Base-by-base conservation (phyloP, 1,284 basidiomycete genomes). In the Somion occarium region DNA sequence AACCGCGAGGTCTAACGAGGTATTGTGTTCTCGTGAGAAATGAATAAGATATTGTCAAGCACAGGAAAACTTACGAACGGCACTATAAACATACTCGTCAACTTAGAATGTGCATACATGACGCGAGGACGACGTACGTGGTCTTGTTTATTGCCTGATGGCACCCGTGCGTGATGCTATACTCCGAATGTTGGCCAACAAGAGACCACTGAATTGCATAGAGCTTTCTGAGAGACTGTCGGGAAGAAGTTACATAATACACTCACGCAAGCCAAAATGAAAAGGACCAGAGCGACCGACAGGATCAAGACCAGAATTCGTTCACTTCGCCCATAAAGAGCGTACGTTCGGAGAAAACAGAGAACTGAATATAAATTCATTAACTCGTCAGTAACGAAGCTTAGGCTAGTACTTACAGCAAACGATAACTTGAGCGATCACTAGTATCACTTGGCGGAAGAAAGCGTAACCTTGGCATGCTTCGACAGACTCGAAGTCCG, bases 371-470 rank as follows among this genome's bases (percentile, higher is more conserved):
- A 20, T 15, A 7, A 25, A 38, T 52, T n/a, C 15, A 56, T 47
- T 18, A 44, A 22, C 3, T 22, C 5, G 15, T 9, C 20, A 5
- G 39, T 19, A n/a, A 7, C 41, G 1, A 19, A 12, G 37, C 13
- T 9, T 39, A 20, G n/a, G 27, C 19, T 30, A 11, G 38, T 4
- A 52, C 64, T 38, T 49, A 65, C 65, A 50, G 48, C 59, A 60
- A 19, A 67, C 65, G 9, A 67, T 55, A 18, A 65, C 57, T 51
- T 67, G 64, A 22, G 60, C 59, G 22, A 55, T 46, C 38, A 67
- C 58, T 41, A 67, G 30, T 22, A 61, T 57, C 5, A 64, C 27
- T 46, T 64, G 62, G 12, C 65, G 60, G 46, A 62, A 67, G 39
- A 64, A 59, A 9, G 59, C 59, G 45, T 65, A 64, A 13, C 55